Conservation (phyloP, 163 green algal species). For the Scenedesmus sp. region DNA sequence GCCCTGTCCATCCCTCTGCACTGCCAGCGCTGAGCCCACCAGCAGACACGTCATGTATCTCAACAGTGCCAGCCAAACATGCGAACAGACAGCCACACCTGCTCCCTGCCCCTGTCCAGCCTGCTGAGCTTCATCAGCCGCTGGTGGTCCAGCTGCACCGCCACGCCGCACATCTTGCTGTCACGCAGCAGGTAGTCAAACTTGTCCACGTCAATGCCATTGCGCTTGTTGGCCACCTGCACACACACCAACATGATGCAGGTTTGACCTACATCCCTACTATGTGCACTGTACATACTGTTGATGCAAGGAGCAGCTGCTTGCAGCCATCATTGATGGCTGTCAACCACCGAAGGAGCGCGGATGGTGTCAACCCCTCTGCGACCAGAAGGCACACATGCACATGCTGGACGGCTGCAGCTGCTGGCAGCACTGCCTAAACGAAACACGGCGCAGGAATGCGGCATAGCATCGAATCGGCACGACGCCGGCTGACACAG, state of each 20-base stretch:
- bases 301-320: too few species aligned
- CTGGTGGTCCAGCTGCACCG: slow-evolving; percentile 67
- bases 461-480: neutral
- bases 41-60: too few species aligned
- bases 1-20: slow-evolving; percentile 69
- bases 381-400: too few species aligned
- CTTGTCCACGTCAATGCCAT: slow-evolving; percentile 88
- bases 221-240: slow-evolving; percentile 84
- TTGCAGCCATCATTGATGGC: too few species aligned
- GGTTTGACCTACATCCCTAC: too few species aligned
- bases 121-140: slow-evolving; percentile 71
- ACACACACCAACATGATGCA: too few species aligned
- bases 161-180: slow-evolving; percentile 70
- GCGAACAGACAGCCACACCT: neutral
- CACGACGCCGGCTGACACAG: neutral
- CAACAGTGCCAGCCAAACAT: too few species aligned
- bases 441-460: neutral
- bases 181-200: slow-evolving; percentile 88
- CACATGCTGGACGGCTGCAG: too few species aligned
- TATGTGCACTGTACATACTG: too few species aligned
- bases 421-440: neutral
- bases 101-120: slow-evolving; percentile 67
- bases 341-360: too few species aligned
- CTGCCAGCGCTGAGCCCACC: neutral
- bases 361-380: too few species aligned